Percentiles rank a stretch among this genome's conserved stretches.
phyloP scores from a whole-genome alignment of 805 yeast genomes.

The Wickerhamiella australiensis region DNA sequence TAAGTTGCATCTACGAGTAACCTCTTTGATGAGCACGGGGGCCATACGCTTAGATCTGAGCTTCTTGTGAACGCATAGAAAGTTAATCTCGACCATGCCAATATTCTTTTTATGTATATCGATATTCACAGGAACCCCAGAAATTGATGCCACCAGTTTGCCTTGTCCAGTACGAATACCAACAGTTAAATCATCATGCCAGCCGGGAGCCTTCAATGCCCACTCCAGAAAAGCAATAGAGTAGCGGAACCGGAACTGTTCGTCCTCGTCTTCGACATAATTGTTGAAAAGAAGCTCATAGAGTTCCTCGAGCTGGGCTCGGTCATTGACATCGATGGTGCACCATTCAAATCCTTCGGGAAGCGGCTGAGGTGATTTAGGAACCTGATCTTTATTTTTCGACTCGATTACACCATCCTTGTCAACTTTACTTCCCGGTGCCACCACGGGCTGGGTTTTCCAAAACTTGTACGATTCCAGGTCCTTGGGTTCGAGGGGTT shows the following conservation, averaged over 20 bases:
- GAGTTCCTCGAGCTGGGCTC: slow-evolving; percentile 57
- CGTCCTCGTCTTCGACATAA: slow-evolving; percentile 90
- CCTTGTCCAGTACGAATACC: slow-evolving; percentile 73
- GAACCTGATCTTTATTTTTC: slow-evolving; percentile 61
- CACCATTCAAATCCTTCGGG: slow-evolving; percentile 82
- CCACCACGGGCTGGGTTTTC: slow-evolving; percentile 92
- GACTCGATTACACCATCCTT: slow-evolving; percentile 82
- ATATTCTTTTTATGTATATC: slow-evolving; percentile 41
- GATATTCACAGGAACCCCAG: slow-evolving; percentile 73
- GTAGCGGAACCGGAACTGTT: slow-evolving; percentile 83
- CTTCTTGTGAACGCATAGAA: slow-evolving; percentile 87
- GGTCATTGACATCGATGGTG: slow-evolving; percentile 50
- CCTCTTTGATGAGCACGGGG: slow-evolving; percentile 85
- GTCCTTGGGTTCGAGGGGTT: slow-evolving; percentile 26
- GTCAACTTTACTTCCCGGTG: slow-evolving; percentile 37
- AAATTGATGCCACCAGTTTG: slow-evolving; percentile 80
- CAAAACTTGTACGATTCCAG: slow-evolving; percentile 92
- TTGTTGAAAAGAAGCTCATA: slow-evolving; percentile 71
- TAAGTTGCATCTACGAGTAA: slow-evolving; percentile 82
- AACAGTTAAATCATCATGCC: slow-evolving; percentile 76
- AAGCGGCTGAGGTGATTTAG: slow-evolving; percentile 57
- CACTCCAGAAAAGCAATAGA: slow-evolving; percentile 71
- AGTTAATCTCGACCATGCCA: slow-evolving; percentile 68
- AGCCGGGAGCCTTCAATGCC: slow-evolving; percentile 93
- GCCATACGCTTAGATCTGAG: slow-evolving; percentile 87